Conservation (phyloP, 345 rosid genomes). For the Eucalyptus dawsonii region DNA sequence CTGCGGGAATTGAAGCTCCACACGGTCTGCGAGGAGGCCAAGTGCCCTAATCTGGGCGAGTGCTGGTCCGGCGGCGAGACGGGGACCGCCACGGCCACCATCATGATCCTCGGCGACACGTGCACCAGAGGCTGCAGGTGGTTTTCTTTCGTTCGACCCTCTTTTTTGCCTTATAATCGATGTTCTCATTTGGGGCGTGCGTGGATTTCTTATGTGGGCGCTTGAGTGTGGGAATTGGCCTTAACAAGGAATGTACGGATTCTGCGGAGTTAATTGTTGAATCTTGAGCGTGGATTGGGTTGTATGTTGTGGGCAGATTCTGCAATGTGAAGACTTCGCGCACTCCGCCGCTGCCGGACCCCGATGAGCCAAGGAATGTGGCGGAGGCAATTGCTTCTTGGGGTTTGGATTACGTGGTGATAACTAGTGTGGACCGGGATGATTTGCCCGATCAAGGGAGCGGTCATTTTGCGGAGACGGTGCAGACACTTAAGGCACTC, state of each 20-base stretch:
- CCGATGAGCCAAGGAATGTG: constrained; percentile 79
- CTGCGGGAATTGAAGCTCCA: constrained; percentile 85
- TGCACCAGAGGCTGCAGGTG: constrained; percentile 99
- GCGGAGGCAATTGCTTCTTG: constrained; percentile 95
- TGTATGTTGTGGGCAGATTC: constrained; percentile 25
- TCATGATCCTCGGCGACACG: constrained; percentile 94
- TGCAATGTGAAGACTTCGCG: constrained; percentile 96
- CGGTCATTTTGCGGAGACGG: constrained; percentile 70
- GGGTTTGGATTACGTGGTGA: constrained; percentile 91
- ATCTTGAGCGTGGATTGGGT: background rate
- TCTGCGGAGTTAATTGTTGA: background rate
- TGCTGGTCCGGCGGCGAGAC: constrained; percentile 99
- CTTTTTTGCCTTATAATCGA: background rate
- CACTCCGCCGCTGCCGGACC: constrained; percentile 91
- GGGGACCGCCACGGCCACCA: constrained; percentile 94
- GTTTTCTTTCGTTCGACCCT: constrained; percentile 1
- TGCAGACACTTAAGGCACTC: constrained; percentile 62
- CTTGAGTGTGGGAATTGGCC: background rate
- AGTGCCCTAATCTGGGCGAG: constrained; percentile 90
- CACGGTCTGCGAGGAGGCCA: constrained; percentile 97
- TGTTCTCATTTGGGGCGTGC: background rate
- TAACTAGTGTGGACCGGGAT: constrained; percentile 89
- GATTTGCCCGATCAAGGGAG: constrained; percentile 88
- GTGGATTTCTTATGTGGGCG: background rate
- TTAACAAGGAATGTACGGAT: background rate